Base-by-base conservation (phyloP, 805 yeast genomes). In the Myxozyma melibiosi region DNA sequence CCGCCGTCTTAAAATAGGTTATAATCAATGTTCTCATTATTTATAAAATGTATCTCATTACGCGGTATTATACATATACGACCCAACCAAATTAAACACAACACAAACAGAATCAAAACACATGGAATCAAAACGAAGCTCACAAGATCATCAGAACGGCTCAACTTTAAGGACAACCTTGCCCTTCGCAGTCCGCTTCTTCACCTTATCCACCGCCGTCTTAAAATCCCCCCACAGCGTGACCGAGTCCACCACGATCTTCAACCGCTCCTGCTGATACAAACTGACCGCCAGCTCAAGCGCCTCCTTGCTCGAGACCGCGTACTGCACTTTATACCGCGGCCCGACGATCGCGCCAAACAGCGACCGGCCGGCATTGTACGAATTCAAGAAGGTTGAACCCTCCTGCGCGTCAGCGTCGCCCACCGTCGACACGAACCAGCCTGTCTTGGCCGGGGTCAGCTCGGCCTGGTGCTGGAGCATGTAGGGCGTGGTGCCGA, bases 381-480 rank as follows among this genome's bases (percentile, higher is more conserved):
- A 48, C 3, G 63, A 39, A 9, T 18, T 20, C n/a, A 46, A 39
- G 18, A 52, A 51, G 13, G 58, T 39, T 4, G 41, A 42, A 3
- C 59, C 52, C 55, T 76, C 55, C n/a, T 42, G 80, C 40, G 77
- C 67, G 41, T 73, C 64, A 51, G 77, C 75, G 63, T 85, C 87
- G 37, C 95, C 95, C 13, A 72, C 77, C 53, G 84, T 74, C 8
- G 86, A 76, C 9, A 77, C 70, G 65, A 78, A 86, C 31, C 75
- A 73, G 5, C 84, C 77, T 11, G 81, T 78, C 46, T 77, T 76
- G 25, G 70, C 60, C 48, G 73, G 73, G 11, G 61, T 55, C 35
- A 80, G 76, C 63, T 80, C 79, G 60, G 86, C 71, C 20, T 76
- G 73, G 38, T 73, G 63, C 4, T 71, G 65, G 52, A 80, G 68